Evolutionary conservation across 2,329 filamentous ascomycete genomes (phyloP).

Genomic region (Bipolaris oryzae): DNA sequence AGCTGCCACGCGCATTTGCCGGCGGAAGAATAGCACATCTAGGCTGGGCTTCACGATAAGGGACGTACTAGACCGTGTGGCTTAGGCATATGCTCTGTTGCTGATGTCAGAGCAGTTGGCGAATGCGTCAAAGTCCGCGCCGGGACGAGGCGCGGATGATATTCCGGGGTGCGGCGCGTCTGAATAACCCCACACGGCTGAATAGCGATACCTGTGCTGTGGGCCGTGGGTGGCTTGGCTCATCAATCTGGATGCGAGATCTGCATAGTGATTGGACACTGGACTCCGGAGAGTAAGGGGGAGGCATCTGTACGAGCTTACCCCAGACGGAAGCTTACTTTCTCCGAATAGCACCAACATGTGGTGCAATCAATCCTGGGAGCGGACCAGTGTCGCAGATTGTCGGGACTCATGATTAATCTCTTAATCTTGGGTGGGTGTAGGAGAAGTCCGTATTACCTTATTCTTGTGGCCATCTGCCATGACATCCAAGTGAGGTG

Average conservation of each 20-base stretch:
- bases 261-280: slow-evolving; percentile 18
- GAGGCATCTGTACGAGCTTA: slow-evolving; percentile 20
- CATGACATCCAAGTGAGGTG: slow-evolving; percentile 23
- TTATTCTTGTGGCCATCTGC: slow-evolving; percentile 33
- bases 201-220: slow-evolving; percentile 21
- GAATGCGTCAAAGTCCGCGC: slow-evolving; percentile 8
- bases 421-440: slow-evolving; percentile 24
- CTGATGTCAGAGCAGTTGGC: slow-evolving; percentile 29
- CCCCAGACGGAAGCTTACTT: slow-evolving; percentile 17
- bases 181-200: slow-evolving; percentile 28
- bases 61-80: slow-evolving; percentile 10
- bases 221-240: slow-evolving; percentile 14
- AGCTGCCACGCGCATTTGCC: slow-evolving; percentile 19
- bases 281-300: slow-evolving; percentile 12
- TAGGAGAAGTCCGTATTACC: slow-evolving; percentile 33
- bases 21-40: slow-evolving; percentile 20
- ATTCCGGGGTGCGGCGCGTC: slow-evolving; percentile 18
- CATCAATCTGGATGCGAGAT: slow-evolving; percentile 28
- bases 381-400: slow-evolving; percentile 1
- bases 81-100: slow-evolving; percentile 10
- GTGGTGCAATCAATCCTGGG: slow-evolving; percentile 12
- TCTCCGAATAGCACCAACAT: slow-evolving; percentile 27
- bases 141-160: slow-evolving; percentile 20
- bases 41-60: slow-evolving; percentile 14
- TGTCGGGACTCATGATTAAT: neutral